A percentile compares a stretch with the other conserved stretches of the same genome.
Evolutionary conservation across 371 early-diverging fungal genomes (phyloP).

Genomic region (Mortierella sp.): DNA sequence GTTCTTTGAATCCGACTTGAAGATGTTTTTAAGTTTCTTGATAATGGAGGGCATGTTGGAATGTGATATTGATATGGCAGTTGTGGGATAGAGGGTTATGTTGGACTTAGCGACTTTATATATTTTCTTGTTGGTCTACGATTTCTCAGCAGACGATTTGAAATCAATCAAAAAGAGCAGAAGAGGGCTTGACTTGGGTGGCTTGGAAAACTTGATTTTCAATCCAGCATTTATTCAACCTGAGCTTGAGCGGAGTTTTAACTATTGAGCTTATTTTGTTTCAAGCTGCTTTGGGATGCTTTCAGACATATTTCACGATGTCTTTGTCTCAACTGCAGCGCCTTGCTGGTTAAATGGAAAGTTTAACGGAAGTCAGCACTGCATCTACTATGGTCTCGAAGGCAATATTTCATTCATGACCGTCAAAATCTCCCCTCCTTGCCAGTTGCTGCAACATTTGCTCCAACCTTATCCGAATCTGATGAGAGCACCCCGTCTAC

Average conservation of each 20-base stretch:
- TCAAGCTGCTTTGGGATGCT: background rate
- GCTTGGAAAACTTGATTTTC: constrained; percentile 20
- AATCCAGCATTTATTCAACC: no score
- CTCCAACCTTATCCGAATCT: no score
- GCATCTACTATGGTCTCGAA: no score
- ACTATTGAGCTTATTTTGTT: background rate
- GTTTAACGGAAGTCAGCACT: no score
- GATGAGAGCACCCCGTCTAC: no score
- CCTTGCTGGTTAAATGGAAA: no score
- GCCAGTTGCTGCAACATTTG: no score
- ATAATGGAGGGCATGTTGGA: constrained; percentile 53
- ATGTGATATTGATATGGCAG: background rate
- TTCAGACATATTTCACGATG: no score
- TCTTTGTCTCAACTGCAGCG: no score
- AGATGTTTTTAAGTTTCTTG: constrained; percentile 44
- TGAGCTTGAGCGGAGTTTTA: background rate
- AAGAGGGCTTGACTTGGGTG: background rate
- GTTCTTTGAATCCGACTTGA: constrained; percentile 44
- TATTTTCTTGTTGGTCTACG: background rate
- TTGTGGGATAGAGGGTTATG: background rate
- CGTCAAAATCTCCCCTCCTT: no score
- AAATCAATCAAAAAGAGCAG: constrained; percentile 1
- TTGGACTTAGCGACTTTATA: background rate
- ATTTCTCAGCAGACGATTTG: constrained; percentile 28
- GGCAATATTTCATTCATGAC: no score